Conservation (phyloP, 176 grass and related monocot genomes). For the Oryza australiensis region DNA sequence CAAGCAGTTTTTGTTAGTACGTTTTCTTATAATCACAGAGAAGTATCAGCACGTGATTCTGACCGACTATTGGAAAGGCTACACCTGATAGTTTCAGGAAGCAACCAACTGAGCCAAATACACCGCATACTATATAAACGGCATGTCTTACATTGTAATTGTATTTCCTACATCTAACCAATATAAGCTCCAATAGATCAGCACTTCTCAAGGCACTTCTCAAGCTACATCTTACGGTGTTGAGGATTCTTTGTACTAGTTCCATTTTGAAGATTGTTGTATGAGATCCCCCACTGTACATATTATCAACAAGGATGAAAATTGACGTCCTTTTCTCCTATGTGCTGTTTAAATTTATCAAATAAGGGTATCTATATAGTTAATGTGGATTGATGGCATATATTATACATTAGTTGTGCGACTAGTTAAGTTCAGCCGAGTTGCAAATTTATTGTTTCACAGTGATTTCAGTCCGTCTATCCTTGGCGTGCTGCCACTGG, state of each 20-base stretch:
- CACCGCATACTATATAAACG: neutral
- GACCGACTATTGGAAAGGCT: neutral
- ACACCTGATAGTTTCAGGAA: constrained; percentile 1
- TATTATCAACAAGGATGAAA: constrained; percentile 18
- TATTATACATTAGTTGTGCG: no score
- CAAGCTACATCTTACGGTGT: neutral
- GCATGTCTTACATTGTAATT: neutral
- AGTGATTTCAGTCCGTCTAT: no score
- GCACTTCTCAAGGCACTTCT: constrained; percentile 9
- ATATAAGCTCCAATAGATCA: constrained; percentile 10
- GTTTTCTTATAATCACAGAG: neutral
- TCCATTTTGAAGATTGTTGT: constrained; percentile 19
- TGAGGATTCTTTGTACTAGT: neutral
- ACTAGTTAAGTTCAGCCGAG: no score
- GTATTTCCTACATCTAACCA: neutral
- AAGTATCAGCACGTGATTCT: constrained; percentile 3
- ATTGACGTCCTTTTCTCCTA: no score
- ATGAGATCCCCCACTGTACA: constrained; percentile 31
- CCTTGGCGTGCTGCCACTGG: no score
- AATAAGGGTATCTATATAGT: no score
- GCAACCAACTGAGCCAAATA: constrained; percentile 5
- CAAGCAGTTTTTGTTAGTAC: neutral
- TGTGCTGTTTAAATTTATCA: no score
- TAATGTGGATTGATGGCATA: no score
- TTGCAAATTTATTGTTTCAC: no score